Evolutionary conservation across 1,284 basidiomycete genomes (phyloP).

Genomic region (Cryptococcus hybrid): DNA sequence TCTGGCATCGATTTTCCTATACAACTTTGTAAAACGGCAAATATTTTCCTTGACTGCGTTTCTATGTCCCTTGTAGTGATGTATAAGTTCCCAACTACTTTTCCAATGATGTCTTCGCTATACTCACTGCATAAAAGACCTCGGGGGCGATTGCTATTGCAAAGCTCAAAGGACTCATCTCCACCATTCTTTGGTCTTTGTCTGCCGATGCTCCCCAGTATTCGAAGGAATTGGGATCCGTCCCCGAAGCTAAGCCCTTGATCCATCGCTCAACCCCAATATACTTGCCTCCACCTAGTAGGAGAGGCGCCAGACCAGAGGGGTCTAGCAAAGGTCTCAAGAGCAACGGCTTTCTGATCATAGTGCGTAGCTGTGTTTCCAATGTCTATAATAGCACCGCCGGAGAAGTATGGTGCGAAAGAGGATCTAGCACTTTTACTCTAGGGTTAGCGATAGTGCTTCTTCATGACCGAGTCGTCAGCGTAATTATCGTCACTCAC

Average conservation of each 20-base stretch:
- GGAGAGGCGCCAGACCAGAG: slow-evolving; percentile 67
- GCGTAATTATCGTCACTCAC: slow-evolving; percentile 16
- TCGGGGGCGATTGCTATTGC: slow-evolving; percentile 65
- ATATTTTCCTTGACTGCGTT: slow-evolving; percentile 59
- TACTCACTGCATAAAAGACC: slow-evolving; percentile 59
- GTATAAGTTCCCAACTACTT: background rate
- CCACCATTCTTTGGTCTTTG: slow-evolving; percentile 78
- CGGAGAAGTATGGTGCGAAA: slow-evolving; percentile 66
- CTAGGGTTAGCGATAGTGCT: background rate
- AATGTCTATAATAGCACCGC: slow-evolving; percentile 67
- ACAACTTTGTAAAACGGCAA: slow-evolving; percentile 66
- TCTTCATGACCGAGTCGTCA: background rate
- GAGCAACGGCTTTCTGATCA: slow-evolving; percentile 67
- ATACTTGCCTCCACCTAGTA: slow-evolving; percentile 59
- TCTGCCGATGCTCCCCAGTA: slow-evolving; percentile 73
- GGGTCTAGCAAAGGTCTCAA: slow-evolving; percentile 72
- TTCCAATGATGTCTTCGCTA: background rate
- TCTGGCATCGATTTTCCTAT: slow-evolving; percentile 62
- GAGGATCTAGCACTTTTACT: slow-evolving; percentile 60
- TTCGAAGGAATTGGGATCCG: slow-evolving; percentile 62
- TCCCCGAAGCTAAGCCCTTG: slow-evolving; percentile 63
- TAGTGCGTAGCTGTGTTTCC: slow-evolving; percentile 72
- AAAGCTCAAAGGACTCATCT: slow-evolving; percentile 73
- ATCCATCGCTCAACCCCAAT: slow-evolving; percentile 64
- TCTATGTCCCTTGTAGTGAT: slow-evolving; percentile 50